Evolutionary conservation across 2,329 filamentous ascomycete genomes (phyloP).

Genomic region (Aspergillus sp.): DNA sequence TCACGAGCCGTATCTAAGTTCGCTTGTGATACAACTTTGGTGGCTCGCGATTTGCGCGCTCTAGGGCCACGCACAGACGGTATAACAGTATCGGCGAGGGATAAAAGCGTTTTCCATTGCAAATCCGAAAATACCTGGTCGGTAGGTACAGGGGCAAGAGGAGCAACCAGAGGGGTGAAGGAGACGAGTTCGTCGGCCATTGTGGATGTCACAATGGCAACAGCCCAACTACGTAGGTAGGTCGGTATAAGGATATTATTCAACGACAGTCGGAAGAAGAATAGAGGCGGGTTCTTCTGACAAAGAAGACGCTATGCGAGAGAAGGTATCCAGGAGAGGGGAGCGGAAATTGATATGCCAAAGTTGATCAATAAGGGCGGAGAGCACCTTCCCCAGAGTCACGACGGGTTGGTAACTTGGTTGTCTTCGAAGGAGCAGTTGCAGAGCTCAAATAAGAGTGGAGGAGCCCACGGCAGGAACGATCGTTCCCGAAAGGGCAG

Average conservation of each 20-base stretch:
- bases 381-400: conserved; percentile 2
- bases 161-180: conserved; percentile 39
- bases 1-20: conserved; percentile 43
- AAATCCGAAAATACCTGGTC: conserved; percentile 51
- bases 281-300: background rate
- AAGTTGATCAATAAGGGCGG: background rate
- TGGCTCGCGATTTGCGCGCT: conserved; percentile 30
- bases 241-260: background rate
- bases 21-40: conserved; percentile 40
- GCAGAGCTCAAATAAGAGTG: too few relatives aligned
- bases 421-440: too few relatives aligned
- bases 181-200: conserved; percentile 23
- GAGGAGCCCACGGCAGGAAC: conserved; percentile 5
- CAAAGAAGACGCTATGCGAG: conserved; percentile 52
- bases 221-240: background rate
- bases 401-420: background rate
- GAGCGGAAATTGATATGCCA: background rate
- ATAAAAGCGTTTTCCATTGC: conserved; percentile 61
- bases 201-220: background rate
- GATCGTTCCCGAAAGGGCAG: conserved; percentile 1
- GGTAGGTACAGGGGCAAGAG: conserved; percentile 49
- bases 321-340: conserved; percentile 9
- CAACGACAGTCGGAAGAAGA: conserved; percentile 1
- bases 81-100: conserved; percentile 58
- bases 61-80: conserved; percentile 50